Evolutionary conservation across 768 basidiomycete species (phyloP), one percentile per base, ranked within the genome.

Genomic region (Tulasnella sp.): DNA sequence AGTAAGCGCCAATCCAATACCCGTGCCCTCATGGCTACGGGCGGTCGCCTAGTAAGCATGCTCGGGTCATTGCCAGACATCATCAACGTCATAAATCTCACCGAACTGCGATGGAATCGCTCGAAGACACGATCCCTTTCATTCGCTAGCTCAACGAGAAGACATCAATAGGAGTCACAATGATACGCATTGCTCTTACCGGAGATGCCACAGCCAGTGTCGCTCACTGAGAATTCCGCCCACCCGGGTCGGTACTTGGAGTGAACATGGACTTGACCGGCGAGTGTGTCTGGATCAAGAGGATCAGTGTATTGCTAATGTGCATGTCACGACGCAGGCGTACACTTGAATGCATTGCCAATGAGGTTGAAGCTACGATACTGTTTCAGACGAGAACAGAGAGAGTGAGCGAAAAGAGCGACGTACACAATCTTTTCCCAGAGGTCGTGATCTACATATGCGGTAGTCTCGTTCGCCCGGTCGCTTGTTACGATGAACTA

Each of bases 121-220:
- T 85, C 84, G 16, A 83, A 83, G 1, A 86, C 82, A 20, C 79
- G 71, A 55, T 79, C 73, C 1, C 83, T 80, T 78, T 85, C 84
- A 44, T 18, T 55, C 51, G 20, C 75, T 76, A 32, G 48, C 26
- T 4, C 26, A 5, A 42, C 9, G 20, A 0, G 10, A 23, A n/a
- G 32, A 9, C n/a, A 10, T 75, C 9, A 75, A 20, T 13, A 3
- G 11, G 74, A 39, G 26, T 75, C 23, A 20, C 35, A 42, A 15
- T 1, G 26, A 37, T 10, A 11, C 18, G 29, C 32, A 15, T 35
- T 35, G 35, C 83, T 83, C 48, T 80, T 80, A 51, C 75, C 26
- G 0, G 85, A 85, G 1, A 86, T 86, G 5, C 86, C 86, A 15
- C 85, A 82, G 39, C 86, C 86, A 3, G 85, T 86, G 76, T 86